These are phyloP conservation scores for Talaromyces albobiverticillius DNA, from an alignment of 2,329 filamentous ascomycete genomes.

Conservation along the genomic window DNA sequence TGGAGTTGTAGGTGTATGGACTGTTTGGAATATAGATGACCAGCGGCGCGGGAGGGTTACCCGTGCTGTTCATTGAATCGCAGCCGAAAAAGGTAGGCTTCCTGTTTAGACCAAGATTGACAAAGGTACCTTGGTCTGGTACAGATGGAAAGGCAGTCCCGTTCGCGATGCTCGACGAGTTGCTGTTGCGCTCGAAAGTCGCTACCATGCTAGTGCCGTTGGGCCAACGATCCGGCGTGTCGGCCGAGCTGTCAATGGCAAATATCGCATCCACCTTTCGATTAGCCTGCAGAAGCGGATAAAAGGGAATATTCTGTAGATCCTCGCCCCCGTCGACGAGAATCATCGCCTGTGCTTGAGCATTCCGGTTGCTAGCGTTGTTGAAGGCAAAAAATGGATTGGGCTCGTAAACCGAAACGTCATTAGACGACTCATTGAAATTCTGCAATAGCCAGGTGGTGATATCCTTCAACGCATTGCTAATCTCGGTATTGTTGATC, in stretches of 20 bases:
- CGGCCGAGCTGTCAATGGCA: conserved; percentile 73
- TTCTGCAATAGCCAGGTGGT: conserved; percentile 52
- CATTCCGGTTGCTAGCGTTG: conserved; percentile 51
- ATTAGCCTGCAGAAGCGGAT: conserved; percentile 70
- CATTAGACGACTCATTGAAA: conserved; percentile 60
- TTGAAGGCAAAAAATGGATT: conserved; percentile 73
- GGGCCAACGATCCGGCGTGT: conserved; percentile 67
- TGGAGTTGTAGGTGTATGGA: conserved; percentile 73
- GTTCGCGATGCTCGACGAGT: conserved; percentile 56
- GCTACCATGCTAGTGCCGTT: conserved; percentile 73
- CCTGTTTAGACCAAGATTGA: conserved; percentile 72
- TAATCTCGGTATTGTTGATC: conserved; percentile 56
- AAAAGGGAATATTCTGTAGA: conserved; percentile 72
- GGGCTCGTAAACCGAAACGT: conserved; percentile 70
- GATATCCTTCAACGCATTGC: conserved; percentile 50
- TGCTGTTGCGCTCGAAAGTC: conserved; percentile 66
- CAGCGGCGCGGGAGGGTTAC: conserved; percentile 53
- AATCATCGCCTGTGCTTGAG: conserved; percentile 56
- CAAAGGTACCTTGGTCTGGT: conserved; percentile 71
- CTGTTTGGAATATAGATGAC: conserved; percentile 86
- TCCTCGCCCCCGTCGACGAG: conserved; percentile 79
- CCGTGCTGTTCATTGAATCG: conserved; percentile 61
- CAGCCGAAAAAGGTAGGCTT: conserved; percentile 80
- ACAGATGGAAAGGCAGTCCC: conserved; percentile 69
- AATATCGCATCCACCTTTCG: conserved; percentile 79